Conservation (phyloP, 805 yeast genomes). For the Ascoidea asiatica region DNA sequence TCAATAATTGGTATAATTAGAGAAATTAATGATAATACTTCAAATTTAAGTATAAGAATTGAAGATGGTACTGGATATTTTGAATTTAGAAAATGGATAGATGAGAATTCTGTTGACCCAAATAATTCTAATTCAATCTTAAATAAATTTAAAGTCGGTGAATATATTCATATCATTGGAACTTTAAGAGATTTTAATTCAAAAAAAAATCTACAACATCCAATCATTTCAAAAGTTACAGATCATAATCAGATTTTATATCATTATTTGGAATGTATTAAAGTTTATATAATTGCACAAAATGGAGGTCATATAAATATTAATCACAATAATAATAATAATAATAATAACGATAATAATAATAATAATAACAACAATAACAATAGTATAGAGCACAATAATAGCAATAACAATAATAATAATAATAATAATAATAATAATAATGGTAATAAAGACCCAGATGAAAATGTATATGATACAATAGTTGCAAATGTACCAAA, state of each 20-base stretch:
- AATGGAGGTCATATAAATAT: slow-evolving; percentile 22
- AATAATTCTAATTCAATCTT: slow-evolving; percentile 13
- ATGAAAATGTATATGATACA: slow-evolving; percentile 34
- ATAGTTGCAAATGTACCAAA: slow-evolving; percentile 35
- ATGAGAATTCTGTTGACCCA: slow-evolving; percentile 23
- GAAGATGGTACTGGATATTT: slow-evolving; percentile 71
- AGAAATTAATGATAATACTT: slow-evolving; percentile 42
- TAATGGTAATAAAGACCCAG: too few relatives aligned
- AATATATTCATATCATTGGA: slow-evolving; percentile 48
- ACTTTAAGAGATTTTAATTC: slow-evolving; percentile 46
- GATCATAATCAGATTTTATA: slow-evolving; percentile 59
- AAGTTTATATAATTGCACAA: slow-evolving; percentile 39
- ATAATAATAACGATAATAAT: slow-evolving; percentile 13
- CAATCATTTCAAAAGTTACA: slow-evolving; percentile 39
- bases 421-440: too few relatives aligned
- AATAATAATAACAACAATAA: too few relatives aligned
- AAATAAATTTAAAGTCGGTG: slow-evolving; percentile 27
- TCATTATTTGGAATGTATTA: slow-evolving; percentile 53
- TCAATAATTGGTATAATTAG: slow-evolving; percentile 62
- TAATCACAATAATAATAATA: slow-evolving; percentile 14
- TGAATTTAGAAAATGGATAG: slow-evolving; percentile 53
- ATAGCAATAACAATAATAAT: too few relatives aligned
- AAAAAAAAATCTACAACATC: slow-evolving; percentile 51
- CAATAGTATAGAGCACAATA: too few relatives aligned
- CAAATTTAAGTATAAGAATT: slow-evolving; percentile 41